Conservation (phyloP, 345 rosid genomes). For the Salix purpurea region DNA sequence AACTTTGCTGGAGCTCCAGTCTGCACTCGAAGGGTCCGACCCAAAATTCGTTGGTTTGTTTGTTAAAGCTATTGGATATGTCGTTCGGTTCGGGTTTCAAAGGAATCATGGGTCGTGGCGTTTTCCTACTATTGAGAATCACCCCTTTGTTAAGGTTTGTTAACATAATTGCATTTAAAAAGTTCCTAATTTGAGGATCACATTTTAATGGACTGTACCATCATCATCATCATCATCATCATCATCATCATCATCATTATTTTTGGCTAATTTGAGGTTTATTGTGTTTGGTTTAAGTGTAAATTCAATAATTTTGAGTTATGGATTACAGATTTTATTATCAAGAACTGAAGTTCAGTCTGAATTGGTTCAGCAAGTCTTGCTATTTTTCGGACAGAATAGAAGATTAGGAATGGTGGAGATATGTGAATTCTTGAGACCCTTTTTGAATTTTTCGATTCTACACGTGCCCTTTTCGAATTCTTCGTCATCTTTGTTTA, state of each 20-base stretch:
- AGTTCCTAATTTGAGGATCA: not conserved
- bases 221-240: too few species aligned
- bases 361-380: constrained; percentile 67
- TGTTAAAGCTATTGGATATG: constrained; percentile 65
- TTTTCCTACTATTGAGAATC: constrained; percentile 48
- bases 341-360: constrained; percentile 54
- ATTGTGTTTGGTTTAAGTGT: not conserved
- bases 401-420: constrained; percentile 47
- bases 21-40: constrained; percentile 76
- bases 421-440: constrained; percentile 75
- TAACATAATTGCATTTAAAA: not conserved
- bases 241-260: not conserved
- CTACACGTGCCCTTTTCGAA: constrained; percentile 46
- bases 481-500: constrained; percentile 41
- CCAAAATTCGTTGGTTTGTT: constrained; percentile 44
- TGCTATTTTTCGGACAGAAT: constrained; percentile 52
- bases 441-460: constrained; percentile 54
- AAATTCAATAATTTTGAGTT: not conserved
- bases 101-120: constrained; percentile 48
- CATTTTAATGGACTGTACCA: too few species aligned
- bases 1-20: constrained; percentile 75
- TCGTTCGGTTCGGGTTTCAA: constrained; percentile 52
- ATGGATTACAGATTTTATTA: constrained; percentile 56
- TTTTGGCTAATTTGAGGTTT: not conserved
- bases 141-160: constrained; percentile 75